Evolutionary conservation across 2,329 filamentous ascomycete species (phyloP).

Genomic region (Hypoxylon sp.): DNA sequence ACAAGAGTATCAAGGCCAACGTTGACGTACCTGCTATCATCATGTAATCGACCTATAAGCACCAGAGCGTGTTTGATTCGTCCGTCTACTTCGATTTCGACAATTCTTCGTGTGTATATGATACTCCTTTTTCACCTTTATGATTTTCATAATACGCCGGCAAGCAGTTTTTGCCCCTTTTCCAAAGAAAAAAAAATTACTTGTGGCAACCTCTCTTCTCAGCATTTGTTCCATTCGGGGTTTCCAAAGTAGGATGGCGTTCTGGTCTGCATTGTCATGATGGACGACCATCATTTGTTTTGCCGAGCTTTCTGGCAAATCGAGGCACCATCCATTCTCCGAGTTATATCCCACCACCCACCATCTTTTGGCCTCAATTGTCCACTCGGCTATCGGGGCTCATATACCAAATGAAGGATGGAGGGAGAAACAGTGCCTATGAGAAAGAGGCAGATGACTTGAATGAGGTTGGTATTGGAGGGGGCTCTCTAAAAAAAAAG

Average conservation of each 20-base stretch:
- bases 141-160: constrained; percentile 43
- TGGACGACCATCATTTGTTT: constrained; percentile 23
- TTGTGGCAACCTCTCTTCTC: constrained; percentile 42
- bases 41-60: constrained; percentile 60
- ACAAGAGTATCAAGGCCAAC: constrained; percentile 99
- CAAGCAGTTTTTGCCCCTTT: too few species aligned
- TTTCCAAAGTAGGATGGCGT: constrained; percentile 36
- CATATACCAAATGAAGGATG: constrained; percentile 28
- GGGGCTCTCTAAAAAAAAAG: constrained; percentile 8
- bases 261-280: constrained; percentile 38
- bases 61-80: not conserved
- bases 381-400: constrained; percentile 9
- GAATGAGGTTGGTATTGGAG: constrained; percentile 20
- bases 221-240: constrained; percentile 36
- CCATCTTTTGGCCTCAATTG: constrained; percentile 1
- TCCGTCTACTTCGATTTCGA: constrained; percentile 15
- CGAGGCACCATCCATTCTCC: too few species aligned
- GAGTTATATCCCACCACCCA: too few species aligned
- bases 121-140: constrained; percentile 33
- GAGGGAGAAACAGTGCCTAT: constrained; percentile 11
- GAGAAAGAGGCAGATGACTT: constrained; percentile 20
- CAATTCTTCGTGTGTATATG: constrained; percentile 39
- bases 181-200: too few species aligned
- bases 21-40: constrained; percentile 81
- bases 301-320: constrained; percentile 12